Base-by-base conservation (phyloP, 805 yeast genomes). In the Pichia cephalocereana region DNA sequence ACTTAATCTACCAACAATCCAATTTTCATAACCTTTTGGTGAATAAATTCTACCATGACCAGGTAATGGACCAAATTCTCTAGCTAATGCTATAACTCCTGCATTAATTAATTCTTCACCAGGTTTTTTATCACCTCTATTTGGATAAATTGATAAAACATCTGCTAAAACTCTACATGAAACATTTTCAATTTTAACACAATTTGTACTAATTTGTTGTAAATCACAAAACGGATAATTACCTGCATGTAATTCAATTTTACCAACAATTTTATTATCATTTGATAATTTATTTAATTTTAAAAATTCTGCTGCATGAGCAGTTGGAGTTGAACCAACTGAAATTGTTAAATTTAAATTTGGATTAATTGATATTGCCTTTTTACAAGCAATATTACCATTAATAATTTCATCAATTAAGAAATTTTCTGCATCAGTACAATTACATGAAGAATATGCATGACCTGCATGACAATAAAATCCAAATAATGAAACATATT, bases 321-420 rank as follows among this genome's bases (percentile, higher is more conserved):
- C 78, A 0, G 90, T 85, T 40, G 93, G 93, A 0, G 93, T 83
- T 1, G 93, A 88, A 23, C 95, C 95, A 23, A 83, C 85, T 0
- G 90, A 83, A 2, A 84, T 66, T 8, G 69, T 70, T 28, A 83
- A 63, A 18, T 48, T 41, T 38, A 68, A 53, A 2, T 60, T 42
- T 3, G 74, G 68, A 45, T 71, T 71, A 6, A 72, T 48, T 1
- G 57, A 52, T 2, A 54, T 23, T 6, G 75, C 73, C 36, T 57
- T 50, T 48, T 63, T 53, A 37, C 75, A 76, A 2, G 87, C 91
- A 12, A 60, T 60, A n/a, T 77, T 73, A 4, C 78, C 86, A 39
- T 77, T 75, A 6, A 57, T 59, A 34, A 84, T 69, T 57, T 85
- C 93, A 27, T 73, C 74, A 15, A 74, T 44, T 36, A 85, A 62